phyloP scores from a whole-genome alignment of 2,329 filamentous ascomycete genomes.

The Cercospora nicotianae region DNA sequence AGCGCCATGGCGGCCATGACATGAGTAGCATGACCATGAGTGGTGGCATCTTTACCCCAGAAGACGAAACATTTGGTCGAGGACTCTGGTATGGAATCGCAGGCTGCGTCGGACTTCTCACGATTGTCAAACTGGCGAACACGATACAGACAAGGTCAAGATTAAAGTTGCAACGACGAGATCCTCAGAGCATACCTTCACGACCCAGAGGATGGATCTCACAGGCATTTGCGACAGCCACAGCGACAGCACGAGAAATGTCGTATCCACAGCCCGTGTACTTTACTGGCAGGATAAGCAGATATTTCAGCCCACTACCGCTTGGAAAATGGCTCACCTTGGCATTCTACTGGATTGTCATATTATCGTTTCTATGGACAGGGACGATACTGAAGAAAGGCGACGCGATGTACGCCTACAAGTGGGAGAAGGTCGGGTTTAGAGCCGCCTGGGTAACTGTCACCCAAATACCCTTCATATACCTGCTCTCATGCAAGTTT shows the following conservation, averaged over 20 bases:
- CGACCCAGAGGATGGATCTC: conserved; percentile 28
- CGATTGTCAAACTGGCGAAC: conserved; percentile 19
- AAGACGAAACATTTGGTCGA: conserved; percentile 31
- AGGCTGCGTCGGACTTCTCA: conserved; percentile 30
- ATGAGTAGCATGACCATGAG: conserved; percentile 37
- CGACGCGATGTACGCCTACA: conserved; percentile 35
- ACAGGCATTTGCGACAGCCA: conserved; percentile 34
- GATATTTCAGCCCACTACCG: conserved; percentile 38
- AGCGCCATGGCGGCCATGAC: conserved; percentile 25
- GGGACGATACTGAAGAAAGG: conserved; percentile 32
- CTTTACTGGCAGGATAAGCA: conserved; percentile 35
- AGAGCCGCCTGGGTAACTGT: conserved; percentile 67
- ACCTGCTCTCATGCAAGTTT: conserved; percentile 51
- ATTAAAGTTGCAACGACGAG: conserved; percentile 12
- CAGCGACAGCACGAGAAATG: conserved; percentile 31
- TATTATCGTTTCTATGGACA: conserved; percentile 36
- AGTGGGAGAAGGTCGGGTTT: conserved; percentile 62
- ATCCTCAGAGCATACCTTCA: conserved; percentile 27
- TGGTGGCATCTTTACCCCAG: conserved; percentile 29
- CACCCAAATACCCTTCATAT: conserved; percentile 64
- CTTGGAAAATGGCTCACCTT: conserved; percentile 34
- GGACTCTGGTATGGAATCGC: conserved; percentile 36
- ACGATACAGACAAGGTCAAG: conserved; percentile 23
- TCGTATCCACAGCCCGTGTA: conserved; percentile 35
- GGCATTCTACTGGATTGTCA: conserved; percentile 35